Base-by-base conservation (phyloP, 179 eudicot species). In the Vitellaria paradoxa region DNA sequence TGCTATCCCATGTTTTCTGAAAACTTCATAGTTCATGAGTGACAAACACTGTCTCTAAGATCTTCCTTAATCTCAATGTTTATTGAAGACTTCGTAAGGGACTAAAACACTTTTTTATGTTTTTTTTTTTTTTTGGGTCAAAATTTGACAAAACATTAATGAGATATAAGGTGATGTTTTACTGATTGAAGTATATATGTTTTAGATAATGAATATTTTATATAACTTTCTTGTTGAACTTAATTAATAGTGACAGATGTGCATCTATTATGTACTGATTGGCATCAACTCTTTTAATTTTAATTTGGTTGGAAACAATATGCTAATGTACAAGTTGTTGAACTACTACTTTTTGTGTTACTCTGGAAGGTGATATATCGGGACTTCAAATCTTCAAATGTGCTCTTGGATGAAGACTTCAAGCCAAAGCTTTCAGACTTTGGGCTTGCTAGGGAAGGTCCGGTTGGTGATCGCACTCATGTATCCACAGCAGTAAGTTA, bases 361-460 rank as follows among this genome's bases (percentile, higher is more conserved):
- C 11, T 37, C 47, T 30, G 23, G 56, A 9, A 93, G 98, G 95
- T 92, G 75, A 92, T 93, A 82, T 92, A 84, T 75, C 89, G 98
- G 64, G 98, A 94, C 76, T 94, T 94, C 82, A 94, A 94, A 76
- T 74, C 97, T 14, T 92, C 98, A 0, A 94, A 94, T 68, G 89
- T 94, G 80, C 85, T 94, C 12, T 73, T 94, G 85, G 94, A 94
- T 21, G 82, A 77, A 61, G 80, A 89, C 50, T 89, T 93, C 82
- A 88, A 80, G 37, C 88, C 98, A 4, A 93, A 88, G 83, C 88
- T 93, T 74, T 93, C 98, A 0, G 98, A 93, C 85, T 93, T 93
- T 78, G 98, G 98, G 59, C 90, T 93, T 78, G 98, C 93, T 47
- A 85, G 97, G 76, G 98, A 93, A 86, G 98, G 98, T 8, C 98